Evolutionary conservation across 116 monocot genomes (phyloP).

Genomic region (Dioscorea cayenensis): DNA sequence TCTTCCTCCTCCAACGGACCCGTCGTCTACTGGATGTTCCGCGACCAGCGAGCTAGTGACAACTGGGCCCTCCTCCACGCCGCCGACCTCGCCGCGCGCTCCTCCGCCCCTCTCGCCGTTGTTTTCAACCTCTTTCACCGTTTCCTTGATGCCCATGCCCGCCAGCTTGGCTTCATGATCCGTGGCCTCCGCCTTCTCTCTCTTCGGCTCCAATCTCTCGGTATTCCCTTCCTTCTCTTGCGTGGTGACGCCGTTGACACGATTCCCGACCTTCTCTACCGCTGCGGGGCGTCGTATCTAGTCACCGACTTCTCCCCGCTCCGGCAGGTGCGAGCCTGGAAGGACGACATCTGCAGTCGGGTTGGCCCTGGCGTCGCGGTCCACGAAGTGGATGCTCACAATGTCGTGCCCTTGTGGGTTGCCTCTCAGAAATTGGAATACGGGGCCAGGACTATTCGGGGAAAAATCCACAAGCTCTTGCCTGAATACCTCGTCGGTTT

Average conservation of each 20-base stretch:
- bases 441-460: slow-evolving; percentile 67
- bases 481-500: slow-evolving; percentile 76
- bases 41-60: slow-evolving; percentile 78
- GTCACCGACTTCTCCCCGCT: slow-evolving; percentile 92
- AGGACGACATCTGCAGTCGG: slow-evolving; percentile 38
- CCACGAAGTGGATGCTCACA: slow-evolving; percentile 89
- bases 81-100: slow-evolving; percentile 46
- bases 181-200: slow-evolving; percentile 64
- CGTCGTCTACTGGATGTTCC: slow-evolving; percentile 98
- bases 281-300: slow-evolving; percentile 47
- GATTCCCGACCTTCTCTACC: slow-evolving; percentile 43
- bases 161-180: slow-evolving; percentile 93
- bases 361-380: slow-evolving; percentile 26
- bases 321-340: slow-evolving; percentile 45
- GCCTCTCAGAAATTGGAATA: slow-evolving; percentile 87
- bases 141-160: slow-evolving; percentile 75
- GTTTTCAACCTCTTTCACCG: slow-evolving; percentile 77
- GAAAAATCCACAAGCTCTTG: slow-evolving; percentile 55
- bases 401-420: slow-evolving; percentile 84
- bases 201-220: slow-evolving; percentile 22
- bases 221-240: slow-evolving; percentile 75
- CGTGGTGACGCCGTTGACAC: slow-evolving; percentile 45
- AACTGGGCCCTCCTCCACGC: slow-evolving; percentile 97
- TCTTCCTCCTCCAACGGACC: slow-evolving; percentile 26
- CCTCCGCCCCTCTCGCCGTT: slow-evolving; percentile 58